Conservation (phyloP, 2,329 filamentous ascomycete species). For the Monilinia vaccinii-corymbosi region DNA sequence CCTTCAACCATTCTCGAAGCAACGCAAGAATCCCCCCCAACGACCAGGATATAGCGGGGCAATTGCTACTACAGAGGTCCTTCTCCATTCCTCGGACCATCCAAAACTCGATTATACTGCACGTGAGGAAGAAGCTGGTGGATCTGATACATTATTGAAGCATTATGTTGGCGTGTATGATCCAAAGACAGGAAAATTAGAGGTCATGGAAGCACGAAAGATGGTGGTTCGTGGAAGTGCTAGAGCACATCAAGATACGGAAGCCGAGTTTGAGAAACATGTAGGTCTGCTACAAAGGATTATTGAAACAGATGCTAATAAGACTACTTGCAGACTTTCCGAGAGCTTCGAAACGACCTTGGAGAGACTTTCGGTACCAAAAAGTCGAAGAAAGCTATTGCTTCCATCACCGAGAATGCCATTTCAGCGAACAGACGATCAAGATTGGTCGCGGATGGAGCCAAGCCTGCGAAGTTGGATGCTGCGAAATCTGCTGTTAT, state of each 20-base stretch:
- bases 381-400: conserved; percentile 73
- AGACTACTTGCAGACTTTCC: conserved; percentile 38
- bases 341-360: conserved; percentile 57
- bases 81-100: conserved; percentile 50
- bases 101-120: conserved; percentile 51
- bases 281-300: neutral
- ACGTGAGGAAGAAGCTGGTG: conserved; percentile 40
- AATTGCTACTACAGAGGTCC: conserved; percentile 36
- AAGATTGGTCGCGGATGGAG: conserved; percentile 29
- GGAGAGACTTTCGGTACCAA: conserved; percentile 76
- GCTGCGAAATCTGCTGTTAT: conserved; percentile 52
- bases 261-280: conserved; percentile 31
- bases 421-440: conserved; percentile 38
- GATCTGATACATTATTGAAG: conserved; percentile 40
- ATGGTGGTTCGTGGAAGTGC: conserved; percentile 52
- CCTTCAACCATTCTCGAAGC: conserved; percentile 28
- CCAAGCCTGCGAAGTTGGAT: conserved; percentile 42
- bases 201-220: conserved; percentile 55
- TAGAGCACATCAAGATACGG: conserved; percentile 43
- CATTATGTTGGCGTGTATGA: conserved; percentile 60
- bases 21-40: conserved; percentile 21
- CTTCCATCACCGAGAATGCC: conserved; percentile 60
- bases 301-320: neutral
- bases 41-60: conserved; percentile 19
- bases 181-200: conserved; percentile 46